phyloP scores from a whole-genome alignment of 2,329 filamentous ascomycete species.

The Ophiostoma tasmaniense region DNA sequence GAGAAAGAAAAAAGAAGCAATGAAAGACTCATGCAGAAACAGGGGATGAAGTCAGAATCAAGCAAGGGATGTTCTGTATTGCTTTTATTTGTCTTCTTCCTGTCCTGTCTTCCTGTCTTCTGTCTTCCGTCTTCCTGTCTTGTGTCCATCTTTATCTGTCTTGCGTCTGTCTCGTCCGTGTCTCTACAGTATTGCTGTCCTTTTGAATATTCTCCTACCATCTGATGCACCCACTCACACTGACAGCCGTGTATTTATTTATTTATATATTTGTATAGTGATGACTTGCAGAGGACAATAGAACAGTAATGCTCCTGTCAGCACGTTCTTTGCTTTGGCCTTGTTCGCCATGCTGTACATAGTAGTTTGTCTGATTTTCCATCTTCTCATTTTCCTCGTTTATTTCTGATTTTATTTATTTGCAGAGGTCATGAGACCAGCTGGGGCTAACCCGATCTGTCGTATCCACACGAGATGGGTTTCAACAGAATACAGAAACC shows the following conservation, averaged over 20 bases:
- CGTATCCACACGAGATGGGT: background rate
- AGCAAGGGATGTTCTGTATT: background rate
- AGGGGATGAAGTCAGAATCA: background rate
- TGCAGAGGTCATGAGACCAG: constrained; percentile 11
- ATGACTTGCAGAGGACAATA: too few relatives aligned
- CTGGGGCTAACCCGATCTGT: constrained; percentile 17
- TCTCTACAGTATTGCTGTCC: background rate
- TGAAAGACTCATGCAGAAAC: background rate
- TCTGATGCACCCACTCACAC: background rate
- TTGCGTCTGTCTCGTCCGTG: background rate
- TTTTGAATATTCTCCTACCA: background rate
- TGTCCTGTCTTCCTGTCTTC: background rate
- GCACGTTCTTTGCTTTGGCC: too few relatives aligned
- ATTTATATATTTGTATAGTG: too few relatives aligned
- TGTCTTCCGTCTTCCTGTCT: background rate
- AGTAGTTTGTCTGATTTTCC: too few relatives aligned
- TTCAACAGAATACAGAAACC: too few relatives aligned
- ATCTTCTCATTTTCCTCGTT: background rate
- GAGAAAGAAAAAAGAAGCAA: background rate
- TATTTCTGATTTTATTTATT: constrained; percentile 3
- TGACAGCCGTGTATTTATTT: too few relatives aligned
- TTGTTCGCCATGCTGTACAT: too few relatives aligned
- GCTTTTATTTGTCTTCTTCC: background rate
- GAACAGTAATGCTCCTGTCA: too few relatives aligned
- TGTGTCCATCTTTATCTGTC: too few relatives aligned